phyloP scores from a whole-genome alignment of 1,284 basidiomycete genomes.

The Ganoderma boninense region DNA sequence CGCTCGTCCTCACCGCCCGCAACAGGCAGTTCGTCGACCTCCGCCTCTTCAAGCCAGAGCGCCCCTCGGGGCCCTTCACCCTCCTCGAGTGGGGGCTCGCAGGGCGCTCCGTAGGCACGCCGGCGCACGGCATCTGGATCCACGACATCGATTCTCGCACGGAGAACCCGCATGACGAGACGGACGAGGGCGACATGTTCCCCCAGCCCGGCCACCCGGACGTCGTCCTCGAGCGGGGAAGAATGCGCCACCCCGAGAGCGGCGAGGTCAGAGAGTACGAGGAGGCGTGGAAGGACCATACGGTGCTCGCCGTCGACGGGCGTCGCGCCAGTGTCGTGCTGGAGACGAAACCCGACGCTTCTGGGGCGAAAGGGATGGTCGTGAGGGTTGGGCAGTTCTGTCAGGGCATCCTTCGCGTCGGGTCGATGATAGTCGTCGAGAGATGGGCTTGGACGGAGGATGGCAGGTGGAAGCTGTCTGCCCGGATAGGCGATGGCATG shows the following conservation, averaged over 20 bases:
- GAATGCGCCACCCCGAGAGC: constrained; percentile 27
- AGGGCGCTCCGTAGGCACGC: constrained; percentile 26
- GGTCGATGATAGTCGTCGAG: constrained; percentile 15
- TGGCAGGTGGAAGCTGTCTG: constrained; percentile 18
- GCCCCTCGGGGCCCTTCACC: not conserved
- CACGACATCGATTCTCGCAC: constrained; percentile 34
- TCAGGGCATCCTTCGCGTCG: constrained; percentile 28
- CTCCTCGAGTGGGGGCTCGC: constrained; percentile 28
- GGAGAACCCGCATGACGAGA: constrained; percentile 18
- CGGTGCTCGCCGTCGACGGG: constrained; percentile 12
- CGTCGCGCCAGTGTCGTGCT: constrained; percentile 18
- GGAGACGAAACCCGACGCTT: constrained; percentile 5
- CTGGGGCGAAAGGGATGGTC: constrained; percentile 6
- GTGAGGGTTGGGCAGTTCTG: constrained; percentile 28
- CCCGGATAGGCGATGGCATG: constrained; percentile 7
- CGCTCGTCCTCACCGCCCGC: constrained; percentile 28
- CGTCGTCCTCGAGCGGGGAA: constrained; percentile 27
- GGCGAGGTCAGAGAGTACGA: constrained; percentile 29
- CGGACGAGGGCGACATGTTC: constrained; percentile 26
- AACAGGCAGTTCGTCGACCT: constrained; percentile 29
- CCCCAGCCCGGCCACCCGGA: constrained; percentile 24
- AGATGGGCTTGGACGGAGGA: constrained; percentile 24
- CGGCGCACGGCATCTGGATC: constrained; percentile 25
- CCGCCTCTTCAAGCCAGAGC: constrained; percentile 16
- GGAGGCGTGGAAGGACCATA: constrained; percentile 26